These are phyloP conservation scores for Kuraishia ogatae DNA, from an alignment of 805 yeast genomes.

Conservation along the genomic window DNA sequence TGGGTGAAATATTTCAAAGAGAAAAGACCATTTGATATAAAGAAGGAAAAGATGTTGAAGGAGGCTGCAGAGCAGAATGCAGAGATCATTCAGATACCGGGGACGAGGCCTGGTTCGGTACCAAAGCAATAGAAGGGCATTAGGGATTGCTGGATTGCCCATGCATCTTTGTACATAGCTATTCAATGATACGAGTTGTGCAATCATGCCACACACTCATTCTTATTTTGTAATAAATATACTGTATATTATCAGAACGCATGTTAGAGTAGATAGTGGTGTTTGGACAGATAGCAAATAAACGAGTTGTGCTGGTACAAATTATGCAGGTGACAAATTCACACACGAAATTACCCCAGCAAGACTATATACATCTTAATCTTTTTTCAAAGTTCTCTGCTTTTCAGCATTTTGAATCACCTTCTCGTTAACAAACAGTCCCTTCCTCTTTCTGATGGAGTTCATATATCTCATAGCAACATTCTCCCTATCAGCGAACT, in stretches of 20 bases:
- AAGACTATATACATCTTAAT: conserved; percentile 29
- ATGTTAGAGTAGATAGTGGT: too few relatives aligned
- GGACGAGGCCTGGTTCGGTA: conserved; percentile 12
- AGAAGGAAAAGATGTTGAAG: conserved; percentile 56
- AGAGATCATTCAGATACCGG: conserved; percentile 18
- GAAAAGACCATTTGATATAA: conserved; percentile 71
- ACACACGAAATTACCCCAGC: too few relatives aligned
- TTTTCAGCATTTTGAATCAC: conserved; percentile 89
- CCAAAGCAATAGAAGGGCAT: background rate
- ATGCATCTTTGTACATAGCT: background rate
- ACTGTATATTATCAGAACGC: background rate
- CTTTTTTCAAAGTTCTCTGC: conserved; percentile 80
- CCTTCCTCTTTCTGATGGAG: conserved; percentile 74
- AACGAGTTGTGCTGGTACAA: too few relatives aligned
- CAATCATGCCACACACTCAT: background rate
- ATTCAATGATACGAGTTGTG: background rate
- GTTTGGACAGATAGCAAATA: too few relatives aligned
- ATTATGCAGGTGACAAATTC: too few relatives aligned
- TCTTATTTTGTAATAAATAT: background rate
- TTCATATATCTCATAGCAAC: conserved; percentile 85
- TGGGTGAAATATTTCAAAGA: conserved; percentile 92
- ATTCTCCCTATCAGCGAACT: conserved; percentile 85
- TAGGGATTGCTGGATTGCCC: background rate
- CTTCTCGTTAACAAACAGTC: conserved; percentile 82
- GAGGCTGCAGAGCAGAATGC: conserved; percentile 69